Conservation (phyloP, 495 filamentous ascomycete species). For the Aspergillus egyptiacus region DNA sequence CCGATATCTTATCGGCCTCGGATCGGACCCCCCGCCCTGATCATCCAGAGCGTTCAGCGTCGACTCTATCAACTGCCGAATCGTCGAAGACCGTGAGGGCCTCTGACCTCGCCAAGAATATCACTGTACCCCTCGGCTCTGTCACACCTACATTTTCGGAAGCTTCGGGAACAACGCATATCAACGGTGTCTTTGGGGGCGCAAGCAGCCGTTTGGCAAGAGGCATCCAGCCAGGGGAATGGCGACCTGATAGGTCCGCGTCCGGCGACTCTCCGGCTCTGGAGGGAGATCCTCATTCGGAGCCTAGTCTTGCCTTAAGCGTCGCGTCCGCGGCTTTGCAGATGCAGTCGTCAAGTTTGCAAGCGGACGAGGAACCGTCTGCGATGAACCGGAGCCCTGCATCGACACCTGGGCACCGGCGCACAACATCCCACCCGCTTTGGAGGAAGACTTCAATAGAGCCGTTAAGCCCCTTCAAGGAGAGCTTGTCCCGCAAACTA, state of each 20-base stretch:
- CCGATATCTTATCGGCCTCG: constrained; percentile 32
- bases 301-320: constrained; percentile 57
- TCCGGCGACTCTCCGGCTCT: constrained; percentile 54
- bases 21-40: constrained; percentile 39
- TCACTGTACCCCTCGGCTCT: constrained; percentile 32
- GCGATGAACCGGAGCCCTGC: constrained; percentile 14
- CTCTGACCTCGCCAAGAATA: constrained; percentile 21
- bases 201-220: constrained; percentile 46
- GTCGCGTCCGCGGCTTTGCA: constrained; percentile 58
- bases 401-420: constrained; percentile 26
- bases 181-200: constrained; percentile 54
- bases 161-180: constrained; percentile 39
- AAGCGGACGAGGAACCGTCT: constrained; percentile 30
- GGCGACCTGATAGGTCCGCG: constrained; percentile 42
- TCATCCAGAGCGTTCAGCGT: constrained; percentile 46
- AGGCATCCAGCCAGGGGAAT: constrained; percentile 44
- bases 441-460: constrained; percentile 35
- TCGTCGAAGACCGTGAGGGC: constrained; percentile 57
- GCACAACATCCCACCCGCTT: constrained; percentile 37
- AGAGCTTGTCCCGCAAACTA: constrained; percentile 35
- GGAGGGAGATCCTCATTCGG: constrained; percentile 56
- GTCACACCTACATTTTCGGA: constrained; percentile 44
- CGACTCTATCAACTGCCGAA: constrained; percentile 55
- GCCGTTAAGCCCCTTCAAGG: constrained; percentile 40
- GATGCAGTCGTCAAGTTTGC: constrained; percentile 46